Evolutionary conservation across 176 grass and related monocot genomes (phyloP), one percentile per base, ranked within the genome.

Genomic region (Zizania latifolia): DNA sequence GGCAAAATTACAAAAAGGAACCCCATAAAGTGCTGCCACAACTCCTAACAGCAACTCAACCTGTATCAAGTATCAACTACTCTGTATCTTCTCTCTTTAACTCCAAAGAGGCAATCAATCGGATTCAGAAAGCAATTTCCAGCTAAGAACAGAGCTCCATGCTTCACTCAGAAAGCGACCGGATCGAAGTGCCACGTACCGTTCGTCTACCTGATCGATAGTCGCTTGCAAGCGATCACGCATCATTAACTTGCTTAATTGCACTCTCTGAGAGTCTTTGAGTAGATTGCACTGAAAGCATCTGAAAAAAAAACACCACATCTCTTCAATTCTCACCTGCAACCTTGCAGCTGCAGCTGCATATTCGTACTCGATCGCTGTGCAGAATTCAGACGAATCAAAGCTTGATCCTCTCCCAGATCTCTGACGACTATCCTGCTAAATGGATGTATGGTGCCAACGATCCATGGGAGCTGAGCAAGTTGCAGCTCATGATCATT

Each of bases 211-310:
- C 48, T 33, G 23, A 30, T 45, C 62, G n/a, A 13, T 65, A 12
- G 66, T 79, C 48, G 59, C 83, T 79, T 85, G 48, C 68, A 85
- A 73, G 75, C 37, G 72, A 85, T 55, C 8, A 58, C 17, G 2
- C 30, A 38, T 24, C 9, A 53, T 53, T 17, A 34, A 28, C 40
- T 10, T 30, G 60, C 5, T 56, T 24, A 66, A 15, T 50, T 26
- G 29, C 65, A 8, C 65, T 21, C 5, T n/a, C n/a, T n/a, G n/a
- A n/a, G n/a, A n/a, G 28, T 43, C 38, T 16, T 85, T 79, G 83
- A 85, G 83, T 85, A 73, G 83, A 65, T 74, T 85, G 76, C 76
- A 85, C 55, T 85, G 60, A n/a, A 85, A 71, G 82, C 19, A 59
- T 56, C 67, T 27, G 22, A 8, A 26, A 59, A 26, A 59, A 53